Evolutionary conservation across 75 land plant genomes (phyloP).

Genomic region (Picea sitchensis): DNA sequence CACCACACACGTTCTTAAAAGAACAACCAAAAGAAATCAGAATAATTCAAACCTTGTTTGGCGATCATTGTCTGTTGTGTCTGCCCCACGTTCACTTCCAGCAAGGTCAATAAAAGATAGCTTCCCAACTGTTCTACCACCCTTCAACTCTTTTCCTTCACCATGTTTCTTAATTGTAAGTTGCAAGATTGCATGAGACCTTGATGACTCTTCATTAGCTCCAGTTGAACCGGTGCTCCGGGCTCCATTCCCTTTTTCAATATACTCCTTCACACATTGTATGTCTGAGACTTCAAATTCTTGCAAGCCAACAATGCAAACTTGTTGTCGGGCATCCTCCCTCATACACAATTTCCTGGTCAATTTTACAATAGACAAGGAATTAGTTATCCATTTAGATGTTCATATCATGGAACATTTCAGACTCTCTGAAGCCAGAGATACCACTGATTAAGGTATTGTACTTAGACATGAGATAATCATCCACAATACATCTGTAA

Average conservation of each 20-base stretch:
- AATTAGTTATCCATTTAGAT: slow-evolving; percentile 5
- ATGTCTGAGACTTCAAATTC: slow-evolving; percentile 97
- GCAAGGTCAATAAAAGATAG: slow-evolving; percentile 99
- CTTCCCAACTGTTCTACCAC: slow-evolving; percentile 75
- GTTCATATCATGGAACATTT: neutral
- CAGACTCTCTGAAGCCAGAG: neutral
- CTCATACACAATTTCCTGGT: slow-evolving; percentile 78
- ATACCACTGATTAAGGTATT: neutral
- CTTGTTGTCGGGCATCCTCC: slow-evolving; percentile 96
- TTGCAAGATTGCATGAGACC: slow-evolving; percentile 98
- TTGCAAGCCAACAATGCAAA: slow-evolving; percentile 98
- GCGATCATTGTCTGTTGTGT: slow-evolving; percentile 98
- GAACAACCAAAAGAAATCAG: neutral
- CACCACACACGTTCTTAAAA: neutral
- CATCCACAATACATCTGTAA: no score
- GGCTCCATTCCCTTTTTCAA: slow-evolving; percentile 90
- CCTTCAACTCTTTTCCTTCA: slow-evolving; percentile 56
- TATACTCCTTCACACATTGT: slow-evolving; percentile 85
- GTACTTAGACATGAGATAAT: no score
- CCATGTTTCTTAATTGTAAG: slow-evolving; percentile 78
- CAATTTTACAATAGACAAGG: slow-evolving; percentile 13
- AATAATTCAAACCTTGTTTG: slow-evolving; percentile 69
- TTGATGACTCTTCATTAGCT: slow-evolving; percentile 99
- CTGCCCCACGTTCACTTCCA: slow-evolving; percentile 99
- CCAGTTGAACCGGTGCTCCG: slow-evolving; percentile 99